Conservation (phyloP, 2,329 filamentous ascomycete species). For the Penicillium carneum region DNA sequence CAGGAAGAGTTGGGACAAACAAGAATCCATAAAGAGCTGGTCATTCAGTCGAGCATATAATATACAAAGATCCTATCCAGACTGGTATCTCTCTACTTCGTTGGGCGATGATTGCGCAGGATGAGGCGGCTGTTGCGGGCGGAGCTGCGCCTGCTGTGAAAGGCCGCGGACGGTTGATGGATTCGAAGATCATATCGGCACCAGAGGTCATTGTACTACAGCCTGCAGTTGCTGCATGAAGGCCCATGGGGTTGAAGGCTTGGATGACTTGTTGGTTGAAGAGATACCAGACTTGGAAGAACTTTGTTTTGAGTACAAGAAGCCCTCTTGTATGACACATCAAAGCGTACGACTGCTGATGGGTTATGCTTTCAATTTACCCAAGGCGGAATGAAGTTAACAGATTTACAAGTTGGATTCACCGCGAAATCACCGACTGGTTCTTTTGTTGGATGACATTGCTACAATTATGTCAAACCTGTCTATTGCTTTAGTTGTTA, state of each 20-base stretch:
- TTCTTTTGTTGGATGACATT: neutral
- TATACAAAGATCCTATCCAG: neutral
- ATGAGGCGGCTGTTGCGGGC: neutral
- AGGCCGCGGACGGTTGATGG: neutral
- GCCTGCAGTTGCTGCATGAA: constrained; percentile 1
- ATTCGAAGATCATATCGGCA: neutral
- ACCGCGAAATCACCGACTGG: neutral
- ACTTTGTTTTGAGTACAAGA: neutral
- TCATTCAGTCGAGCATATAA: neutral
- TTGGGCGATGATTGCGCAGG: neutral
- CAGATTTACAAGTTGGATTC: neutral
- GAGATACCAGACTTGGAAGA: neutral
- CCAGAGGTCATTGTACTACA: neutral
- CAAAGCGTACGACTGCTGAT: neutral
- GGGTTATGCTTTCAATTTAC: neutral
- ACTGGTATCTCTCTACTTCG: neutral
- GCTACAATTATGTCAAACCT: neutral
- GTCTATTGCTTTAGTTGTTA: neutral
- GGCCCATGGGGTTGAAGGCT: neutral
- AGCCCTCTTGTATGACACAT: neutral
- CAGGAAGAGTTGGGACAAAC: neutral
- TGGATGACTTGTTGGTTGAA: neutral
- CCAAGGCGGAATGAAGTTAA: neutral
- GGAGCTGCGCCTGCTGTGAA: constrained; percentile 1
- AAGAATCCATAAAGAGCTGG: neutral